These are phyloP conservation scores for Lasiodiplodia citricola DNA, from an alignment of 2,329 filamentous ascomycete species.

Conservation along the genomic window DNA sequence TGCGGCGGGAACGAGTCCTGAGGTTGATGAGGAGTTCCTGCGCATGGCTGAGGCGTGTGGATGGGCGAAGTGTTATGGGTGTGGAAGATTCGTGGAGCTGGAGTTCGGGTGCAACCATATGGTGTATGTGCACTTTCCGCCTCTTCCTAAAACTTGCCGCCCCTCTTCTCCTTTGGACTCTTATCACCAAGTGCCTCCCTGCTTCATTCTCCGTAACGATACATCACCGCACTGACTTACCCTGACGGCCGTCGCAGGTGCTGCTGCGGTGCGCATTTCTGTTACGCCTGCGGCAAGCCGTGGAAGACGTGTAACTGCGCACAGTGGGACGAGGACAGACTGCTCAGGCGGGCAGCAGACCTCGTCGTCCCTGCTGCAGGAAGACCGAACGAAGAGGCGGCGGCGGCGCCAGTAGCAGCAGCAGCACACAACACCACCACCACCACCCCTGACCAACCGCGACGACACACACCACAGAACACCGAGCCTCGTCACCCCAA, in stretches of 20 bases:
- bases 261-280: slow-evolving; percentile 70
- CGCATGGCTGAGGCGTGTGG: slow-evolving; percentile 65
- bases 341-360: not conserved
- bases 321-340: slow-evolving; percentile 22
- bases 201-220: not conserved
- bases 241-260: slow-evolving; percentile 13
- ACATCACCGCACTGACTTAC: not conserved
- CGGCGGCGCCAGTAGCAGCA: not conserved
- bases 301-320: slow-evolving; percentile 27
- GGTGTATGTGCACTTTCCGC: slow-evolving; percentile 56
- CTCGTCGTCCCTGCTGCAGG: not conserved
- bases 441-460: not conserved
- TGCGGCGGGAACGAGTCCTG: not conserved
- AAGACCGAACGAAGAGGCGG: not conserved
- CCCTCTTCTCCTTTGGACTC: too few relatives aligned
- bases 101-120: slow-evolving; percentile 67
- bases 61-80: slow-evolving; percentile 72
- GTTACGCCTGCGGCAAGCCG: slow-evolving; percentile 66
- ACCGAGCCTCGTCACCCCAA: not conserved
- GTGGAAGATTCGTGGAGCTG: slow-evolving; percentile 64
- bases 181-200: too few relatives aligned
- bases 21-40: slow-evolving; percentile 53
- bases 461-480: not conserved
- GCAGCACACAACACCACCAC: not conserved
- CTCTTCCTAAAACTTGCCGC: too few relatives aligned